phyloP scores from a whole-genome alignment of 257 asterid genomes.

The Voacanga thouarsii region DNA sequence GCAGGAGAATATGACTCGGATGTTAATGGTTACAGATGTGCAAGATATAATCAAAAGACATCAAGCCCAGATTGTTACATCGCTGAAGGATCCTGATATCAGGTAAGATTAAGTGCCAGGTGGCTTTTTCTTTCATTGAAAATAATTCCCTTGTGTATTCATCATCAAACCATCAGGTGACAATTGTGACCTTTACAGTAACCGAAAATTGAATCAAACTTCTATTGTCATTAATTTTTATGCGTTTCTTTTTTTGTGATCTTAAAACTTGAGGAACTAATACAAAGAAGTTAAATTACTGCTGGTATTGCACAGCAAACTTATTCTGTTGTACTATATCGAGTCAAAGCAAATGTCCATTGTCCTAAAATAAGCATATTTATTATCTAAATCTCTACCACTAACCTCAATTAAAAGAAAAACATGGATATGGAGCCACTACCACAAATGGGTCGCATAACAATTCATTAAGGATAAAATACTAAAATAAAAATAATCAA shows the following conservation, averaged over 20 bases:
- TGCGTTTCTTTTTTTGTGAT: neutral
- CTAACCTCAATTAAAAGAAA: neutral
- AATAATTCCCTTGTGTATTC: neutral
- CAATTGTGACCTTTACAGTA: neutral
- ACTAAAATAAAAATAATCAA: neutral
- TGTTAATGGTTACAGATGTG: slow-evolving; percentile 97
- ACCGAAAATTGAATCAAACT: neutral
- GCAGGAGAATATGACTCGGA: slow-evolving; percentile 98
- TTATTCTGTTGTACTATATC: neutral
- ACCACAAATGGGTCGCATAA: neutral
- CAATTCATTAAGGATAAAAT: neutral
- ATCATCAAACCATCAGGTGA: neutral
- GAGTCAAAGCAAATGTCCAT: neutral
- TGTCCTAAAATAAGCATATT: neutral
- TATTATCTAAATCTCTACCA: neutral
- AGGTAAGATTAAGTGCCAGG: slow-evolving; percentile 44
- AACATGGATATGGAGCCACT: neutral
- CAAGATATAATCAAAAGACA: slow-evolving; percentile 92
- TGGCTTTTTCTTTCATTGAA: slow-evolving; percentile 4
- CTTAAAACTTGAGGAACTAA: neutral
- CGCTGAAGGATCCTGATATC: slow-evolving; percentile 98
- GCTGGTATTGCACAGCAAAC: neutral
- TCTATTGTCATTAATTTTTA: neutral
- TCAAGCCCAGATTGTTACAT: slow-evolving; percentile 96
- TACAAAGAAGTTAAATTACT: slow-evolving; percentile 2